Percentiles rank a stretch among this genome's conserved stretches.
Conservation (phyloP, 208 protist genomes). For the Crithidia bombi region DNA sequence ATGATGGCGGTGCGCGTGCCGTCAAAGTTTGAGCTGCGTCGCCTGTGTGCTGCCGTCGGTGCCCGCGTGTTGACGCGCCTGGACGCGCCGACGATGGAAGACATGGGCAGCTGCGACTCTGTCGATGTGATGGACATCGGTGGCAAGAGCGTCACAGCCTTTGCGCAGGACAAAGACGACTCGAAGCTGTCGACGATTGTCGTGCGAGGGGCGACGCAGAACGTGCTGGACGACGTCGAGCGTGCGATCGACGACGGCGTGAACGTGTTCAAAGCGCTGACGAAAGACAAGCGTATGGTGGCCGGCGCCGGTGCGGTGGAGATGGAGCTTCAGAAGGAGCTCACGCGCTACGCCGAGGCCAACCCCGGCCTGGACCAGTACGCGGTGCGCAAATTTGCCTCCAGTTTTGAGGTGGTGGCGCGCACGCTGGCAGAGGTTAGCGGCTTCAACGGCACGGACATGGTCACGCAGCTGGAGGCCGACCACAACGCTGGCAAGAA, state of each 20-base stretch:
- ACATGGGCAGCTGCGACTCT: slow-evolving; percentile 95
- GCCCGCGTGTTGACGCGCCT: slow-evolving; percentile 95
- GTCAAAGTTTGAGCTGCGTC: slow-evolving; percentile 99
- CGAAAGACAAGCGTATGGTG: slow-evolving; percentile 95
- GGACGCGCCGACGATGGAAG: slow-evolving; percentile 92
- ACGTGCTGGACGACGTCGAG: slow-evolving; percentile 98
- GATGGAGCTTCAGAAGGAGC: slow-evolving; percentile 94
- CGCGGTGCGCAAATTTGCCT: slow-evolving; percentile 97
- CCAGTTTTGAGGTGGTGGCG: slow-evolving; percentile 98
- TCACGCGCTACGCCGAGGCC: slow-evolving; percentile 87
- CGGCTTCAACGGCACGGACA: slow-evolving; percentile 95
- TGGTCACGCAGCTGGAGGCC: slow-evolving; percentile 96
- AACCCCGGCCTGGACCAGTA: slow-evolving; percentile 98
- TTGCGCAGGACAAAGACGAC: slow-evolving; percentile 93
- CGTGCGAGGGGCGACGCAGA: slow-evolving; percentile 98
- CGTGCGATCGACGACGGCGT: slow-evolving; percentile 98
- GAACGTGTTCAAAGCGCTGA: slow-evolving; percentile 97
- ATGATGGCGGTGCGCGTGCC: slow-evolving; percentile 99
- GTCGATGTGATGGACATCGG: slow-evolving; percentile 97
- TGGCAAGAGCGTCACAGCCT: slow-evolving; percentile 94
- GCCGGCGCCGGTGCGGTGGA: slow-evolving; percentile 98
- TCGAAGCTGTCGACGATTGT: slow-evolving; percentile 98
- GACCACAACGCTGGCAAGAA: slow-evolving; percentile 94
- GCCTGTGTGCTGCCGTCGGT: slow-evolving; percentile 97
- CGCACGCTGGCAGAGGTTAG: slow-evolving; percentile 98